These are phyloP conservation scores for Trichoderma lentiforme DNA, from an alignment of 2,329 filamentous ascomycete genomes.

Conservation along the genomic window DNA sequence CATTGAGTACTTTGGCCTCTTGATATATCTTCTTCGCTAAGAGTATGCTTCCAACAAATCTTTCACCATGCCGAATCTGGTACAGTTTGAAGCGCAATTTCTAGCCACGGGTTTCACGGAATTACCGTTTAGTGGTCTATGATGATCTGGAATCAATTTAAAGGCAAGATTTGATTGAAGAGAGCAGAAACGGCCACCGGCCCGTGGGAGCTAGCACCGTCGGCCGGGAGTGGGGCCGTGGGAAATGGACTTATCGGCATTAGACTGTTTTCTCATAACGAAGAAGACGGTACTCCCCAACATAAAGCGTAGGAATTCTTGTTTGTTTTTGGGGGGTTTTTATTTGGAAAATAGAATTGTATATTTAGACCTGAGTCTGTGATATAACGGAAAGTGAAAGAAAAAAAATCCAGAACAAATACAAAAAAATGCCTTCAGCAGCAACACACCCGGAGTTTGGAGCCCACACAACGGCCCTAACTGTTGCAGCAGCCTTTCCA, in stretches of 20 bases:
- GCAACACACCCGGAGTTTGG: slow-evolving; percentile 4
- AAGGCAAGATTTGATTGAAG: background rate
- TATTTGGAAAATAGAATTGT: background rate
- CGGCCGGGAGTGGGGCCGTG: slow-evolving; percentile 7
- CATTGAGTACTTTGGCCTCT: background rate
- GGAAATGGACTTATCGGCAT: slow-evolving; percentile 10
- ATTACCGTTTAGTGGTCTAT: background rate
- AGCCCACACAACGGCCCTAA: background rate
- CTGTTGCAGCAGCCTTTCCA: slow-evolving; percentile 1
- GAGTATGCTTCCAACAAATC: background rate
- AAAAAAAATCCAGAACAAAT: background rate
- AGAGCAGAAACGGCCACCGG: background rate
- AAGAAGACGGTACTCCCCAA: background rate
- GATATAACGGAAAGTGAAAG: background rate
- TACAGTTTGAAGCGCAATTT: background rate
- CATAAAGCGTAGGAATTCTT: background rate
- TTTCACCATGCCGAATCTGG: background rate
- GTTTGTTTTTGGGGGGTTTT: too few species aligned
- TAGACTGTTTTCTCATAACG: background rate
- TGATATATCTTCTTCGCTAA: background rate
- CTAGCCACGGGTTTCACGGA: background rate
- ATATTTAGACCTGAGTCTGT: background rate
- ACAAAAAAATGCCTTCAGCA: background rate
- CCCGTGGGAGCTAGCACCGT: background rate
- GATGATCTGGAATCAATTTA: background rate